These are phyloP conservation scores for Sporothrix globosa DNA, from an alignment of 2,329 filamentous ascomycete genomes.

Conservation along the genomic window DNA sequence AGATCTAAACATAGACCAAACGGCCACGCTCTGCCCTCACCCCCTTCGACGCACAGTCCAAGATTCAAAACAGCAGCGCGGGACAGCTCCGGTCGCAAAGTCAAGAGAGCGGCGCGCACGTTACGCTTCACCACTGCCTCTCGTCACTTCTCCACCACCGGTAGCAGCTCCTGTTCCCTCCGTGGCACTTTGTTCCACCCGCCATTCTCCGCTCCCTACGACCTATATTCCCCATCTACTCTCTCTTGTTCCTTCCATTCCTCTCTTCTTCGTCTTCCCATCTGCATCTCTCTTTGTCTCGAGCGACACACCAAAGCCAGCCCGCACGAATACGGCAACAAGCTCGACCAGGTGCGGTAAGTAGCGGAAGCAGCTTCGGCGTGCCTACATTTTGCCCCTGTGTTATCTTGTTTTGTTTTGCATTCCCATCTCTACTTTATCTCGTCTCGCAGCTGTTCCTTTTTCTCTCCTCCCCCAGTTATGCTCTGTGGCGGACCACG, in stretches of 20 bases:
- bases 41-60: slow-evolving; percentile 27
- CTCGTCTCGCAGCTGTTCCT: neutral
- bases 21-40: neutral
- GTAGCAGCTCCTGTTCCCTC: neutral
- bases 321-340: neutral
- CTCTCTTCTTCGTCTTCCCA: neutral
- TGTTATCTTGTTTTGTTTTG: neutral
- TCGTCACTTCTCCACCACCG: slow-evolving; percentile 14
- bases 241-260: neutral
- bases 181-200: slow-evolving; percentile 4
- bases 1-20: slow-evolving; percentile 18
- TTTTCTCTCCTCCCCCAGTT: neutral
- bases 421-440: neutral
- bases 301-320: neutral
- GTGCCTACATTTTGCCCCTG: neutral
- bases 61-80: slow-evolving; percentile 34
- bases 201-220: neutral
- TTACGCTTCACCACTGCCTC: slow-evolving; percentile 5
- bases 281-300: neutral
- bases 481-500: neutral
- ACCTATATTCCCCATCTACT: neutral
- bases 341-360: neutral
- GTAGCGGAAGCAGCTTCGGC: neutral
- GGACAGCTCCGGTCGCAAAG: slow-evolving; percentile 33
- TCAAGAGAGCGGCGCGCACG: neutral